Percentiles rank a stretch among this genome's conserved stretches.
phyloP scores from a whole-genome alignment of 345 rosid genomes.

The Lepidium africanum region DNA sequence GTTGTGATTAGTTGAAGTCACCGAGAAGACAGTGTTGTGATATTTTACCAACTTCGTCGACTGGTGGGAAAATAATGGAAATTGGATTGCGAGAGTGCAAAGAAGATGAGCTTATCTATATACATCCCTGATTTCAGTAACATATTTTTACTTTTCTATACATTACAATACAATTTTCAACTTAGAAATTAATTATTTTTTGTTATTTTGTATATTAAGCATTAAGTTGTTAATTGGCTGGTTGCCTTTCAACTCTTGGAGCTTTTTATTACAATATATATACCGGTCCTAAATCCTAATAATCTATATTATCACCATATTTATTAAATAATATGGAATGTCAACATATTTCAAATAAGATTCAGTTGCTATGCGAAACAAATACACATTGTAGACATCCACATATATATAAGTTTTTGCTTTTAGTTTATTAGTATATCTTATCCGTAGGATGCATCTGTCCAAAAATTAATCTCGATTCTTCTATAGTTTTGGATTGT shows the following conservation, averaged over 20 bases:
- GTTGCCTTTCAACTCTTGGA: constrained; percentile 8
- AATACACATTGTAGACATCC: too few species aligned
- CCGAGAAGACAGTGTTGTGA: constrained; percentile 93
- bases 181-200: background rate
- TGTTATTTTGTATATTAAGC: background rate
- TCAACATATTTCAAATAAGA: too few species aligned
- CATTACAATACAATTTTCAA: background rate
- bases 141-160: background rate
- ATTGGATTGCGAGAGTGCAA: constrained; percentile 60
- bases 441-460: too few species aligned
- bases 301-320: background rate
- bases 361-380: too few species aligned
- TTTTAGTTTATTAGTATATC: too few species aligned
- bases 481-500: too few species aligned
- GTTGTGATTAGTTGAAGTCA: constrained; percentile 45
- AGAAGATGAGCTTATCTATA: constrained; percentile 56
- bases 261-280: background rate
- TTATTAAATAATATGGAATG: too few species aligned
- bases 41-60: constrained; percentile 54
- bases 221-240: background rate
- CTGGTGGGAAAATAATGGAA: constrained; percentile 42
- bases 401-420: too few species aligned
- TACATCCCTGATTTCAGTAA: constrained; percentile 27
- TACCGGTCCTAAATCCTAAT: background rate
- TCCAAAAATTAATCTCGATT: too few species aligned